Base-by-base conservation (phyloP, 495 filamentous ascomycete species). In the Penicillium desertorum region DNA sequence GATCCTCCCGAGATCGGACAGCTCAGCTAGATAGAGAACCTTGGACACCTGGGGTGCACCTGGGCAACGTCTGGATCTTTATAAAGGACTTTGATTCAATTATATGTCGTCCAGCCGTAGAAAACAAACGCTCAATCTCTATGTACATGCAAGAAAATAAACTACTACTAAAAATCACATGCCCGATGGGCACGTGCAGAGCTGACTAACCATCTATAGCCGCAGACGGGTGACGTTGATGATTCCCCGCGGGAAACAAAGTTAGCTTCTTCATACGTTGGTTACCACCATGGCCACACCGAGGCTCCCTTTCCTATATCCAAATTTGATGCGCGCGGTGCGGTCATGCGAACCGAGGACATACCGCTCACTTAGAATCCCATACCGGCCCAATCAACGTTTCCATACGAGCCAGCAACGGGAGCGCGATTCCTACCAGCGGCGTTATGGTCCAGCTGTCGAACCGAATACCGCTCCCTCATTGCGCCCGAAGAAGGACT, bases 251-350 rank as follows among this genome's bases (percentile, higher is more conserved):
- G 45, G 45, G 29, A 48, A 48, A 48, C n/a, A 12, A 48, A 32
- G 27, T 34, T 48, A 32, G 25, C 45, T 48, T 48, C 45, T 48
- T 30, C 29, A 48, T 32, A 48, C 17, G 7, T 29, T 30, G 45
- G n/a, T 32, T 32, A 32, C 29, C 56, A 58, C 56, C 54, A 93
- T 93, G 89, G 82, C 87, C 48, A 77, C 82, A 10, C 76, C 77
- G 47, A 79, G 89, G 62, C 77, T 93, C 32, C 84, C 83, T 4
- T 91, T 92, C 63, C 79, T 92, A 16, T 92, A 91, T 62, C 88
- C 88, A 36, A 83, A 88, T 60, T 71, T 89, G 45, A 87, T 85
- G 55, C 75, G 74, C 16, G 66, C 72, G 2, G 63, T 74, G 25
- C 65, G 73, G 25, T 62, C 71, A 22, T 80, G 72, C 51, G 69